Percentiles rank a stretch among this genome's conserved stretches.
Conservation (phyloP, 805 yeast species). For the Kuraishia hungarica region DNA sequence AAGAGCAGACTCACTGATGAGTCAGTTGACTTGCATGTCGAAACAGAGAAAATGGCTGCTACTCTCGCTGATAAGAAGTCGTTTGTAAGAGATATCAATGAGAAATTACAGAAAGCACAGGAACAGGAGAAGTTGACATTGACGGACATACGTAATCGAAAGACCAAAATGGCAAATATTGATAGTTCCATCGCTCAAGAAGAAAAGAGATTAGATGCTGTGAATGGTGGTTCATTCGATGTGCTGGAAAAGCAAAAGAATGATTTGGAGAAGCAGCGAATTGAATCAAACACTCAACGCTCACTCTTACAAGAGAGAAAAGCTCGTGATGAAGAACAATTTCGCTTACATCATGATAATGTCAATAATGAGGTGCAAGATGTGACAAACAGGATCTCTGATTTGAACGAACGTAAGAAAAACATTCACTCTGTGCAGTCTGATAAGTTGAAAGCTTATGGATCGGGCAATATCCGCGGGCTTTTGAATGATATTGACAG, state of each 20-base stretch:
- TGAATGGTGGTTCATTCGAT: slow-evolving; percentile 1
- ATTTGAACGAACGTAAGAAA: not conserved
- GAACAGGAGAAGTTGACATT: slow-evolving; percentile 6
- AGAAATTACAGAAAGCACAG: slow-evolving; percentile 17
- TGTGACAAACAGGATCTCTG: not conserved
- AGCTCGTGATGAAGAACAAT: slow-evolving; percentile 1
- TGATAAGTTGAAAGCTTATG: slow-evolving; percentile 42
- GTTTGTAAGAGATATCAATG: slow-evolving; percentile 6
- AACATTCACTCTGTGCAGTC: slow-evolving; percentile 10
- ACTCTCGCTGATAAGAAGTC: slow-evolving; percentile 7
- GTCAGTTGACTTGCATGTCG: slow-evolving; percentile 9
- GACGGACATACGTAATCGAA: not conserved
- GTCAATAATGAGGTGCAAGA: slow-evolving; percentile 19
- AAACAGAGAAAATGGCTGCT: slow-evolving; percentile 9
- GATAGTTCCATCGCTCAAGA: not conserved
- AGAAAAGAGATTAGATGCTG: not conserved
- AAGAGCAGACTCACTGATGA: slow-evolving; percentile 10
- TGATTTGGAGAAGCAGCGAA: slow-evolving; percentile 5
- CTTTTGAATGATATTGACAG: slow-evolving; percentile 33
- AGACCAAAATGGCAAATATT: not conserved
- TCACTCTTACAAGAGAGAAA: not conserved
- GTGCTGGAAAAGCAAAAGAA: not conserved
- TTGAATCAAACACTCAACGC: slow-evolving; percentile 4
- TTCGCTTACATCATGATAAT: slow-evolving; percentile 11
- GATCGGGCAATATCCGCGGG: slow-evolving; percentile 26